Percentiles rank a stretch among this genome's conserved stretches.
Evolutionary conservation across 202 grass and related monocot species (phyloP).

Genomic region (Brachypodium distachyon): DNA sequence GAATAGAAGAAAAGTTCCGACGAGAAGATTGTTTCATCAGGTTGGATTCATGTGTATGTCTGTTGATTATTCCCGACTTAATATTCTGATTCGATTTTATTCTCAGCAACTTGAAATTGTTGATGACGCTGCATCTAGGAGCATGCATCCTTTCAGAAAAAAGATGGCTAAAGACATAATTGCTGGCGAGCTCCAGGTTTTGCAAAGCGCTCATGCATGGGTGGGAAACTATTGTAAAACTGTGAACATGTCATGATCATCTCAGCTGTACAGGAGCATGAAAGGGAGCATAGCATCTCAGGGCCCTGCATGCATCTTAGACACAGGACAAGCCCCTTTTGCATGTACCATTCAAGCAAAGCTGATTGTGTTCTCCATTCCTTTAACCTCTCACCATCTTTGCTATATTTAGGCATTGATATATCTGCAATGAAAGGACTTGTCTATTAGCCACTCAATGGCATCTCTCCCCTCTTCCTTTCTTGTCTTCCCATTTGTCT

Average conservation of each 20-base stretch:
- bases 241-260: background rate
- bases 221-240: constrained; percentile 40
- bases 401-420: constrained; percentile 26
- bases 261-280: background rate
- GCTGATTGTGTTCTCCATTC: constrained; percentile 1
- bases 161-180: constrained; percentile 69
- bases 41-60: background rate
- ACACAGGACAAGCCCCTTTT: background rate
- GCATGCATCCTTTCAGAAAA: constrained; percentile 29
- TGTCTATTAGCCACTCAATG: constrained; percentile 30
- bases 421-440: constrained; percentile 20
- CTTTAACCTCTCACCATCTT: constrained; percentile 23
- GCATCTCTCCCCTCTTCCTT: constrained; percentile 20
- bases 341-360: background rate
- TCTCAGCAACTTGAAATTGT: constrained; percentile 43
- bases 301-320: background rate
- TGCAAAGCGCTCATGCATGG: constrained; percentile 35
- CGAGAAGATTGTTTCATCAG: too few species aligned
- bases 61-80: background rate
- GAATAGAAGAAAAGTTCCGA: background rate
- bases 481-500: constrained; percentile 16
- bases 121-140: constrained; percentile 1
- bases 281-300: background rate
- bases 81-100: background rate
- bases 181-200: constrained; percentile 47